Evolutionary conservation across 108 stramenopile genomes (phyloP), one percentile per base, ranked within the genome.

Genomic region (Nitzschia sp.): DNA sequence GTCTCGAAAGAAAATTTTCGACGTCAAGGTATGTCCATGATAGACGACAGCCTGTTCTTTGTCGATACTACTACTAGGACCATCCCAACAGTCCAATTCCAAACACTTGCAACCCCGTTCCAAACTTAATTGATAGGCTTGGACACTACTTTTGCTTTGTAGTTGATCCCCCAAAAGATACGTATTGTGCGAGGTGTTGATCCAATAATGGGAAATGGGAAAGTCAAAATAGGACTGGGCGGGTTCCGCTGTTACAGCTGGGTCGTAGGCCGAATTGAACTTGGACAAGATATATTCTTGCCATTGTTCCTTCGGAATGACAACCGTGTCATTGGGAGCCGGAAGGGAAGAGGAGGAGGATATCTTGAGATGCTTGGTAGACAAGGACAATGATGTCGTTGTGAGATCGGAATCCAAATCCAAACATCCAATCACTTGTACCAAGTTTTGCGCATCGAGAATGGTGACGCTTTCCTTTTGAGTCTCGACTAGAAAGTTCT

Each of bases 41-140:
- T 82, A 97, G 4, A 99, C 90, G 23, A 98, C 75, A 2, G 96
- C 94, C 24, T 60, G 60, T 2, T 48, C 36, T 35, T 30, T 33
- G 27, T 75, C 77, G 6, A 19, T 18, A 19, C 62, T 42, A 15
- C 23, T 9, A 54, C 3, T 5, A 15, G 11, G 8, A 9, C 96
- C 96, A 80, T 98, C 97, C 95, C 94, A 98, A 75, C 96, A 97
- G 78, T 99, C 98, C 48, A 99, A 60, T 71, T 99, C 98, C 24
- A 99, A 78, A 69, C 97, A 97, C 59, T 96, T 92, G 80, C 96
- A 97, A 25, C 98, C 98, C 49, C 90, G 82, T 18, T 77, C 68
- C 63, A 98, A 72, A 11, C 87, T 85, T n/a, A 64, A 54, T 18
- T 61, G 54, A 54, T 96, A 85, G 67, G 85, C 86, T 76, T 94